Conservation (phyloP, 2,329 filamentous ascomycete species). For the Exserohilum turcica region DNA sequence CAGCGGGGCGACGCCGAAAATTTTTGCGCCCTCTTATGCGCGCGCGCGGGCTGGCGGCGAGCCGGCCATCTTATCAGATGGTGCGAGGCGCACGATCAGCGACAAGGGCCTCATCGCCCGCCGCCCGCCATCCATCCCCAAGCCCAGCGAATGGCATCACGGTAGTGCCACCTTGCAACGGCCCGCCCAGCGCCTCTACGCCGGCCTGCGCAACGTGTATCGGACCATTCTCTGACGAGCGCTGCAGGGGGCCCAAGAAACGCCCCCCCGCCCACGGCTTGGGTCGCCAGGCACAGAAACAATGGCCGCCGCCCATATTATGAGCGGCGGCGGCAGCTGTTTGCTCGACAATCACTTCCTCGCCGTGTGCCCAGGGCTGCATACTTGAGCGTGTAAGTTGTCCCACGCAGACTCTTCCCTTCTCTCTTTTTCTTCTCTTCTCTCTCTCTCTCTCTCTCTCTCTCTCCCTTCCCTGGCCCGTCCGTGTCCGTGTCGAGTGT, state of each 20-base stretch:
- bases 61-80: slow-evolving; percentile 41
- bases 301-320: slow-evolving; percentile 26
- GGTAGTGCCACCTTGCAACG: slow-evolving; percentile 27
- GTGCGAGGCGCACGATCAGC: slow-evolving; percentile 25
- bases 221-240: slow-evolving; percentile 39
- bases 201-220: slow-evolving; percentile 12
- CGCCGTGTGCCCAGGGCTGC: neutral
- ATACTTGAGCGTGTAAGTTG: slow-evolving; percentile 1
- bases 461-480: slow-evolving; percentile 1
- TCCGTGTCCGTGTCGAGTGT: slow-evolving; percentile 15
- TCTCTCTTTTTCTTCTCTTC: too few species aligned
- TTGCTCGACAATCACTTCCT: neutral
- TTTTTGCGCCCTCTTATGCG: slow-evolving; percentile 37
- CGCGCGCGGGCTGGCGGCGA: slow-evolving; percentile 2
- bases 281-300: slow-evolving; percentile 23
- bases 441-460: too few species aligned
- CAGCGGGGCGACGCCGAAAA: slow-evolving; percentile 34
- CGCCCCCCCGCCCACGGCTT: slow-evolving; percentile 18
- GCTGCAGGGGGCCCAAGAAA: slow-evolving; percentile 19
- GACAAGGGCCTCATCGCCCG: slow-evolving; percentile 6
- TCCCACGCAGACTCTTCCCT: neutral
- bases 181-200: slow-evolving; percentile 19
- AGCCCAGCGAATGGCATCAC: slow-evolving; percentile 19
- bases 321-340: slow-evolving; percentile 3
- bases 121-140: slow-evolving; percentile 2